These are phyloP conservation scores for Euphorbia neoarborescens DNA, from an alignment of 441 rosid species.

Conservation along the genomic window DNA sequence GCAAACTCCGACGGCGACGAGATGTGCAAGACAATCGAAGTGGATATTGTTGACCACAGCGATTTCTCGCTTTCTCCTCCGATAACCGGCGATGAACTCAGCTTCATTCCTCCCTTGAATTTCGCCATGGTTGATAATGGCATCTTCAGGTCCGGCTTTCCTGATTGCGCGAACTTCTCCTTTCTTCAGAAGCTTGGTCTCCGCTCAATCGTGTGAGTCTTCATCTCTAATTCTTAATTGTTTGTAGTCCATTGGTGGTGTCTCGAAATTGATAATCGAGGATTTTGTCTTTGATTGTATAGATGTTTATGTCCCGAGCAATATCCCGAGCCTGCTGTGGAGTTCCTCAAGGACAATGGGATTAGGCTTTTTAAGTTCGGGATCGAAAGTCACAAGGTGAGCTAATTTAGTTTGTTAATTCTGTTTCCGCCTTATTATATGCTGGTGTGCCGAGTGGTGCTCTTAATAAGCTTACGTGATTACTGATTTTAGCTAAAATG, in stretches of 20 bases:
- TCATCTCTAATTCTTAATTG: neutral
- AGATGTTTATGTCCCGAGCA: constrained; percentile 88
- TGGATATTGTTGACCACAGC: constrained; percentile 36
- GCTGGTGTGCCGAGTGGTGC: neutral
- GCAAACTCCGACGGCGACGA: constrained; percentile 17
- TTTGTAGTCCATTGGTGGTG: neutral
- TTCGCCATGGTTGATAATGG: constrained; percentile 85
- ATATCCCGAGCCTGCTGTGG: constrained; percentile 60
- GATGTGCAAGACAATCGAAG: constrained; percentile 40
- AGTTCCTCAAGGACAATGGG: constrained; percentile 50
- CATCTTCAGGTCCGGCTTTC: constrained; percentile 76
- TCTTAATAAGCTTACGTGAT: constrained; percentile 1
- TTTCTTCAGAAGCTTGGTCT: constrained; percentile 63
- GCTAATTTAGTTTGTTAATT: constrained; percentile 2
- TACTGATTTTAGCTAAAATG: neutral
- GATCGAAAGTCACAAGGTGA: constrained; percentile 74
- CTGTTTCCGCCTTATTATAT: neutral
- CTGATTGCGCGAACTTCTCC: constrained; percentile 51
- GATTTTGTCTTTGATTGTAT: constrained; percentile 18
- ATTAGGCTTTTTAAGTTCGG: constrained; percentile 76
- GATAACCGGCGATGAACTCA: constrained; percentile 35
- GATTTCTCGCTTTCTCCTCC: constrained; percentile 24
- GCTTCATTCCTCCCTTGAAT: constrained; percentile 57
- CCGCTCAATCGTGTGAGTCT: constrained; percentile 72
- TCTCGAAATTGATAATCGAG: neutral